These are phyloP conservation scores for Backusella tarrabulga DNA, from an alignment of 192 early-diverging fungal genomes.

Conservation along the genomic window DNA sequence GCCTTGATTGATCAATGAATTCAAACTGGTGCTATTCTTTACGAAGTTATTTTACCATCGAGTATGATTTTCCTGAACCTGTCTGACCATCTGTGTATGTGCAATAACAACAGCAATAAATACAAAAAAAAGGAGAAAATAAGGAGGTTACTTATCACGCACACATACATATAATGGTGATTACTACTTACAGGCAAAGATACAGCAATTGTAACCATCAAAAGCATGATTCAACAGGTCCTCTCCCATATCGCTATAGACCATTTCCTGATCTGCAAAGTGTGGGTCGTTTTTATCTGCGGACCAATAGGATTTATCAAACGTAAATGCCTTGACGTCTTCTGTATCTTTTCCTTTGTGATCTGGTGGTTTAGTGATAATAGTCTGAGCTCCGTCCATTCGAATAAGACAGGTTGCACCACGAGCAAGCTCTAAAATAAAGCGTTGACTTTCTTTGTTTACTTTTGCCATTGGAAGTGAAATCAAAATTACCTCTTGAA, in stretches of 20 bases:
- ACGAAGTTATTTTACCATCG: conserved; percentile 45
- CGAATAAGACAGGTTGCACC: conserved; percentile 65
- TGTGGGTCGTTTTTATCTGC: conserved; percentile 57
- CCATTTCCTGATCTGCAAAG: conserved; percentile 69
- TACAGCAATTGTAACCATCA: conserved; percentile 88
- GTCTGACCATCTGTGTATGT: conserved; percentile 68
- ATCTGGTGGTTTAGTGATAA: conserved; percentile 53
- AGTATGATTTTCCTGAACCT: conserved; percentile 72
- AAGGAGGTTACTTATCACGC: neutral
- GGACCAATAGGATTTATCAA: conserved; percentile 91
- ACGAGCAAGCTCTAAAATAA: conserved; percentile 51
- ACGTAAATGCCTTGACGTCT: conserved; percentile 68
- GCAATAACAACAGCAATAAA: neutral
- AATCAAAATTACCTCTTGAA: conserved; percentile 51
- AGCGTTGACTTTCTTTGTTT: neutral
- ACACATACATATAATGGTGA: neutral
- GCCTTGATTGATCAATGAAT: neutral
- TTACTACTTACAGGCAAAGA: conserved; percentile 80
- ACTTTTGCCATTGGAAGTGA: neutral
- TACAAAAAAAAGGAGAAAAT: conserved; percentile 14
- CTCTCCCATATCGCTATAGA: conserved; percentile 76
- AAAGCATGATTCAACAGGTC: conserved; percentile 87
- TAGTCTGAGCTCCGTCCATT: conserved; percentile 73
- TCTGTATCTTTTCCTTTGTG: conserved; percentile 29
- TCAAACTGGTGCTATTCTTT: neutral